Percentiles rank a stretch among this genome's conserved stretches.
These are phyloP conservation scores for Blastomyces gilchristii DNA, from an alignment of 2,329 filamentous ascomycete species.

Conservation along the genomic window DNA sequence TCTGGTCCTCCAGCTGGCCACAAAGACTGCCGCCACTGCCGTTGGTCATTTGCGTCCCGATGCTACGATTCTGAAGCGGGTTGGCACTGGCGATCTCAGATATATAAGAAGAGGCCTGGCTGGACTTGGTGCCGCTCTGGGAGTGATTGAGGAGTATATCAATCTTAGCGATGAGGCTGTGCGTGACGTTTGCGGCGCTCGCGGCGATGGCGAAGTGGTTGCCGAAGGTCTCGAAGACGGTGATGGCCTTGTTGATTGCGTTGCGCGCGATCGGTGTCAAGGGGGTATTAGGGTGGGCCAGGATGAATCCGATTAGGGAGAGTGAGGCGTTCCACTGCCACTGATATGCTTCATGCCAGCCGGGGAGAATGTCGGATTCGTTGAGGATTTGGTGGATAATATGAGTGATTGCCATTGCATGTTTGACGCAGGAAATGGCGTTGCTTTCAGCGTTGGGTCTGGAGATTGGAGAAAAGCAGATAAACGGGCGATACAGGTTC, in stretches of 20 bases:
- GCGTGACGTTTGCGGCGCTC: constrained; percentile 26
- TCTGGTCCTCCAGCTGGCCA: background rate
- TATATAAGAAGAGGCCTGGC: background rate
- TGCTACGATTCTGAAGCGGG: background rate
- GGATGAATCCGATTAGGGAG: constrained; percentile 33
- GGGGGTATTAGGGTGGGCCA: constrained; percentile 29
- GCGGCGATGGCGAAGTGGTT: constrained; percentile 27
- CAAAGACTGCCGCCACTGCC: background rate
- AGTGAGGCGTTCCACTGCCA: constrained; percentile 38
- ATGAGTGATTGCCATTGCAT: constrained; percentile 29
- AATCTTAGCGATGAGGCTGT: constrained; percentile 23
- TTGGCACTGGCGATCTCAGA: background rate
- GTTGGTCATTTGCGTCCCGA: background rate
- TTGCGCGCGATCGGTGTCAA: constrained; percentile 23
- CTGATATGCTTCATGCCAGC: constrained; percentile 34
- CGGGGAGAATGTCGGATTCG: constrained; percentile 26
- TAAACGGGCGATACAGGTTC: constrained; percentile 34
- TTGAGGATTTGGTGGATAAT: constrained; percentile 31
- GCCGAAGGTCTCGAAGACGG: constrained; percentile 30
- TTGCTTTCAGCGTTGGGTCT: constrained; percentile 18
- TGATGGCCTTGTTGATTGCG: constrained; percentile 27
- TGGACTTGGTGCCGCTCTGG: background rate
- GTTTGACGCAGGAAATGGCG: constrained; percentile 5
- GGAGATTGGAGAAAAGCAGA: constrained; percentile 24
- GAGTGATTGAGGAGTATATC: constrained; percentile 19